Conservation (phyloP, 192 early-diverging fungal species). For the Obelidium mucronatum region DNA sequence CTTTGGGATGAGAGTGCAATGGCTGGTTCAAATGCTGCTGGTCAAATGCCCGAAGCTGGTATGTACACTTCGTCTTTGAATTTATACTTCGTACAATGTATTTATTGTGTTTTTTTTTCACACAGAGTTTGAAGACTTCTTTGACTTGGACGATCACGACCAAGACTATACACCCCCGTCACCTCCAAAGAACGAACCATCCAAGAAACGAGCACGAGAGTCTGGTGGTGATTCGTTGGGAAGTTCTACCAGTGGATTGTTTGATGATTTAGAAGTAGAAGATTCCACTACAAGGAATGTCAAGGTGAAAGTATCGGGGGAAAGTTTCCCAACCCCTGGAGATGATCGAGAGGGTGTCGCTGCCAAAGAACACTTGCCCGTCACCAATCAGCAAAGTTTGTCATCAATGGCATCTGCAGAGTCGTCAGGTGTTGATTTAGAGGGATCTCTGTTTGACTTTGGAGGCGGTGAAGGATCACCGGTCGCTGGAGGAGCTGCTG, state of each 20-base stretch:
- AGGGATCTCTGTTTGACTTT: neutral
- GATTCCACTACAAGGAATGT: neutral
- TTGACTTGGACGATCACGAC: neutral
- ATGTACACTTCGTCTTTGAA: too few relatives aligned
- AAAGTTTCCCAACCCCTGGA: constrained; percentile 5
- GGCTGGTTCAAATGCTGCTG: too few relatives aligned
- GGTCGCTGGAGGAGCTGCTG: neutral
- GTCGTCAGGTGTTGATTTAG: neutral
- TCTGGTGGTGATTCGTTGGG: neutral
- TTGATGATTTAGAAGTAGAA: neutral
- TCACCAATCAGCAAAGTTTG: neutral
- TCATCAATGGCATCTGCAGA: neutral
- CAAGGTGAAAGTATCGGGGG: neutral
- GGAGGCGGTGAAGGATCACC: neutral
- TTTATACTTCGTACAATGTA: too few relatives aligned
- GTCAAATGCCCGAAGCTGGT: too few relatives aligned
- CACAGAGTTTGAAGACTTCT: neutral
- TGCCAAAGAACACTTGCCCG: neutral
- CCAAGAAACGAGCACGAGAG: neutral
- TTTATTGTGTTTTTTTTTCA: neutral
- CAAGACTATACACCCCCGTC: neutral
- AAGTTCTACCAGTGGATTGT: neutral
- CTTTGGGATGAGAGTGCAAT: too few relatives aligned
- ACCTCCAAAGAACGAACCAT: neutral
- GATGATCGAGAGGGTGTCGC: neutral